A percentile compares a stretch with the other conserved stretches of the same genome.
Conservation (phyloP, 805 yeast species). For the Myxozyma lipomycoides region DNA sequence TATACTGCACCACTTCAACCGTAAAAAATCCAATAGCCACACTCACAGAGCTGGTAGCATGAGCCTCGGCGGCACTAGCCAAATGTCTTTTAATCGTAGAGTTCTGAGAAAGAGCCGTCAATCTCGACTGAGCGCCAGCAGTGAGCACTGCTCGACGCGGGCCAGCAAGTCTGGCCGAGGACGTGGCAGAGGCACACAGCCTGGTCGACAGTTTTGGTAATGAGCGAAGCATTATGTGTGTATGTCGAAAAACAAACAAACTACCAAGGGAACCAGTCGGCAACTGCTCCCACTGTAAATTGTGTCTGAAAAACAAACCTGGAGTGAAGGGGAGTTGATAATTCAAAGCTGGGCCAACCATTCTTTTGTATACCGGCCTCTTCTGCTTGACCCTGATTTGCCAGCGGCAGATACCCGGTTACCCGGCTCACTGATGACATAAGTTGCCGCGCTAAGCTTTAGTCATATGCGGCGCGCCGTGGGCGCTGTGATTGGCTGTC, state of each 20-base stretch:
- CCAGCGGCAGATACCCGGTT: not conserved
- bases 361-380: not conserved
- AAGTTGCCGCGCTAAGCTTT: not conserved
- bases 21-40: no score
- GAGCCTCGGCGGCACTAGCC: constrained; percentile 22
- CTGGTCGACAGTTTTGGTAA: constrained; percentile 23
- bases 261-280: not conserved
- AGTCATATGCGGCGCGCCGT: not conserved
- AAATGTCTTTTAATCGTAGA: constrained; percentile 21
- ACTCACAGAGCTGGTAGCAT: constrained; percentile 21
- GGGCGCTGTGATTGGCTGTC: not conserved
- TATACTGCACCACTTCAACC: no score
- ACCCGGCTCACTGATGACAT: constrained; percentile 1
- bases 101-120: constrained; percentile 4
- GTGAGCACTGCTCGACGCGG: not conserved
- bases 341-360: not conserved
- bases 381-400: not conserved
- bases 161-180: constrained; percentile 9
- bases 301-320: not conserved
- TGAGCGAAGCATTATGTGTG: constrained; percentile 20
- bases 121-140: not conserved
- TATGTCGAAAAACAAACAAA: not conserved
- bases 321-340: not conserved
- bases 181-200: constrained; percentile 16
- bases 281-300: no score